phyloP scores from a whole-genome alignment of 208 protist genomes.

The Leishmania guyanensis region DNA sequence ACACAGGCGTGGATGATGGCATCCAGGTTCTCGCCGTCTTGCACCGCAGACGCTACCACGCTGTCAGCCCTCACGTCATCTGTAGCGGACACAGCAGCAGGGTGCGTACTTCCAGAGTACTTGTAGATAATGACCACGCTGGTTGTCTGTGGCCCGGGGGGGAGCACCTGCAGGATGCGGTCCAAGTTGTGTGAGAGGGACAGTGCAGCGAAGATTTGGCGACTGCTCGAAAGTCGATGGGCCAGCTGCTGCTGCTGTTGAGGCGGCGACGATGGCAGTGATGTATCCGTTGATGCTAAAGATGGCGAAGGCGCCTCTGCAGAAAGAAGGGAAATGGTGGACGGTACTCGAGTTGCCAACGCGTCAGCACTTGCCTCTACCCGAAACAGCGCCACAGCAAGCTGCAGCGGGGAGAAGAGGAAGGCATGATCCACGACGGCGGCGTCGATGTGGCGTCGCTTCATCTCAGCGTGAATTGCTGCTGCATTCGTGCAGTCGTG shows the following conservation, averaged over 20 bases:
- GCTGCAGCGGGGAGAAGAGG: slow-evolving; percentile 69
- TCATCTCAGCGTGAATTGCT: slow-evolving; percentile 48
- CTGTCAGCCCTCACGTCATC: background rate
- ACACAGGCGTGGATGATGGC: slow-evolving; percentile 1
- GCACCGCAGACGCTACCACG: background rate
- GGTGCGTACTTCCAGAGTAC: background rate
- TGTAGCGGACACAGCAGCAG: background rate
- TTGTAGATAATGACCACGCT: slow-evolving; percentile 55
- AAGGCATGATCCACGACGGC: slow-evolving; percentile 74
- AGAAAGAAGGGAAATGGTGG: background rate
- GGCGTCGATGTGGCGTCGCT: slow-evolving; percentile 46
- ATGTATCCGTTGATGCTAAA: background rate
- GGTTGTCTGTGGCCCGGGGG: slow-evolving; percentile 44
- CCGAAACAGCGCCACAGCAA: slow-evolving; percentile 67
- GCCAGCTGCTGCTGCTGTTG: background rate
- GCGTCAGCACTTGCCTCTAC: slow-evolving; percentile 19
- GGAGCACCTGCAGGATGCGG: slow-evolving; percentile 53
- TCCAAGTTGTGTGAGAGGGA: slow-evolving; percentile 70
- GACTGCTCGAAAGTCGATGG: slow-evolving; percentile 18
- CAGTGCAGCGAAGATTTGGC: slow-evolving; percentile 60
- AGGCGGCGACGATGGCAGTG: background rate
- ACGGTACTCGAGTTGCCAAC: background rate
- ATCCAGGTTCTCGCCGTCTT: slow-evolving; percentile 9
- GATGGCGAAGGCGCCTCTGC: background rate
- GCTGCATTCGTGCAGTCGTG: slow-evolving; percentile 50